These are phyloP conservation scores for Penicillium vulpinum DNA, from an alignment of 2,329 filamentous ascomycete genomes.

Conservation along the genomic window DNA sequence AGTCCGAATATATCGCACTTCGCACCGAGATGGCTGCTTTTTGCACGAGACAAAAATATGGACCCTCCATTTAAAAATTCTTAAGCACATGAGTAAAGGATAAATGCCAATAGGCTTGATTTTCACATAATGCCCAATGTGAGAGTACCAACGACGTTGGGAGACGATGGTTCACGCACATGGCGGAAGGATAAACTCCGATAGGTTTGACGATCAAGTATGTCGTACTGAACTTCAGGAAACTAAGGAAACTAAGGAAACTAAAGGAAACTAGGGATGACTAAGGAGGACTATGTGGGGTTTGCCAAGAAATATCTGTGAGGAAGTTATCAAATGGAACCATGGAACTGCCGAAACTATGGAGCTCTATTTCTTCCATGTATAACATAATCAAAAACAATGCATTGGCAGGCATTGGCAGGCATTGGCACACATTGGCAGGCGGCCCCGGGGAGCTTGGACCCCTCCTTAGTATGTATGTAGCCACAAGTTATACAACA, in stretches of 20 bases:
- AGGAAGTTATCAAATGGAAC: neutral
- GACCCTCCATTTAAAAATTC: too few relatives aligned
- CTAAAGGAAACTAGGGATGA: too few relatives aligned
- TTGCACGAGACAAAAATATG: neutral
- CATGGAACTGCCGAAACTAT: neutral
- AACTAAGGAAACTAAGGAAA: too few relatives aligned
- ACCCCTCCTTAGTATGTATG: neutral
- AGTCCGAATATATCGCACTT: conserved; percentile 9
- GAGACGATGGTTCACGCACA: neutral
- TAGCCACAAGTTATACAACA: neutral
- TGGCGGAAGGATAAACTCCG: neutral
- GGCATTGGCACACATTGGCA: too few relatives aligned
- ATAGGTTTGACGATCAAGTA: neutral
- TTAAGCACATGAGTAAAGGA: neutral
- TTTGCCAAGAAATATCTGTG: neutral
- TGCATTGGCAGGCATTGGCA: too few relatives aligned
- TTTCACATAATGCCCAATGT: neutral
- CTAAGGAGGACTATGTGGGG: neutral
- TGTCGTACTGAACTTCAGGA: too few relatives aligned
- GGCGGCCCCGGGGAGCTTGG: neutral
- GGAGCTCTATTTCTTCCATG: too few relatives aligned
- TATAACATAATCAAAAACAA: too few relatives aligned
- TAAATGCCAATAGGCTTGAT: neutral
- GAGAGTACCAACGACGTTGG: neutral
- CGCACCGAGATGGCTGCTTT: conserved; percentile 2